Evolutionary conservation across 2,329 filamentous ascomycete species (phyloP).

Genomic region (Exophiala lecanii-corni): DNA sequence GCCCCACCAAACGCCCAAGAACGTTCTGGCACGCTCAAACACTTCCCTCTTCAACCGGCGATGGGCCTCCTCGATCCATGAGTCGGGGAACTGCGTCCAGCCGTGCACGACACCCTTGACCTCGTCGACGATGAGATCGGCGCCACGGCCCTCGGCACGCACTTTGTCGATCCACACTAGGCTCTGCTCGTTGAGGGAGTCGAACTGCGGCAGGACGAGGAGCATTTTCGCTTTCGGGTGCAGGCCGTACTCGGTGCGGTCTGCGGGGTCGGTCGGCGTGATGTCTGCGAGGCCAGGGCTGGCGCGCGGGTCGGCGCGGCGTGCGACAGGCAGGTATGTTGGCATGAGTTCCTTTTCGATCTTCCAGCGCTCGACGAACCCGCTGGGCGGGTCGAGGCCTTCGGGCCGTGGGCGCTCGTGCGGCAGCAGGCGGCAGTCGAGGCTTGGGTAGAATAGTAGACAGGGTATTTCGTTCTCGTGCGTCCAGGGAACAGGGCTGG

Average conservation of each 20-base stretch:
- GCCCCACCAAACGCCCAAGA: slow-evolving; percentile 14
- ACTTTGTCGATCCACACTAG: slow-evolving; percentile 24
- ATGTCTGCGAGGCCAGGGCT: slow-evolving; percentile 24
- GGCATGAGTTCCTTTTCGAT: slow-evolving; percentile 26
- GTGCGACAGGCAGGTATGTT: slow-evolving; percentile 23
- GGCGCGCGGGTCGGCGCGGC: slow-evolving; percentile 19
- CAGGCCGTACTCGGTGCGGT: slow-evolving; percentile 12
- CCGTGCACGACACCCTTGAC: slow-evolving; percentile 25
- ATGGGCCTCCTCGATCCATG: slow-evolving; percentile 21
- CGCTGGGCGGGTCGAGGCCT: slow-evolving; percentile 18
- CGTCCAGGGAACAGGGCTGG: slow-evolving; percentile 19
- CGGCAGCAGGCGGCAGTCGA: slow-evolving; percentile 24
- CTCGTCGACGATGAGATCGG: slow-evolving; percentile 21
- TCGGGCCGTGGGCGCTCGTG: slow-evolving; percentile 23
- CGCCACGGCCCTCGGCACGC: slow-evolving; percentile 17
- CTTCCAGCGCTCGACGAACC: slow-evolving; percentile 21
- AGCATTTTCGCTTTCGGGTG: slow-evolving; percentile 24
- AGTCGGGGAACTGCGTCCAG: slow-evolving; percentile 28
- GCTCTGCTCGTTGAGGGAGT: slow-evolving; percentile 23
- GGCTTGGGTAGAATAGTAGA: slow-evolving; percentile 26
- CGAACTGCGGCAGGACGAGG: slow-evolving; percentile 25
- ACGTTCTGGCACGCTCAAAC: slow-evolving; percentile 15
- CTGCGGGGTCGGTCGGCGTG: not conserved
- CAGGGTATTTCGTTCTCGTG: slow-evolving; percentile 21
- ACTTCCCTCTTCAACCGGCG: slow-evolving; percentile 13